These are phyloP conservation scores for Rugonectria rugulosa DNA, from an alignment of 2,329 filamentous ascomycete genomes.

Conservation along the genomic window DNA sequence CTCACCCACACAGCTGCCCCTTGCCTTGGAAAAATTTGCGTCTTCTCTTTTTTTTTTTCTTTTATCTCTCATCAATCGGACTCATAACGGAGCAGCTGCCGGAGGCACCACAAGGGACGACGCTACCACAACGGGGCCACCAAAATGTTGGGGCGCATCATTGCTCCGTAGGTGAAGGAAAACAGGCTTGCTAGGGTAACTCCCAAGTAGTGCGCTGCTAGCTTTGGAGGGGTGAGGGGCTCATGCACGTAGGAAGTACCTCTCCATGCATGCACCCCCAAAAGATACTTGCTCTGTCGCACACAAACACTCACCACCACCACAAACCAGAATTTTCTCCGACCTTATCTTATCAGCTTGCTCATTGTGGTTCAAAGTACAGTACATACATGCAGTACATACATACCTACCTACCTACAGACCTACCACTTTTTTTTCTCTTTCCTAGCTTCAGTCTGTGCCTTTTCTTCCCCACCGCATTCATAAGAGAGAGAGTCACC, in stretches of 20 bases:
- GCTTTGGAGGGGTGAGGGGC: conserved; percentile 13
- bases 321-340: conserved; percentile 37
- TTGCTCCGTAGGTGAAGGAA: background rate
- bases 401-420: no score
- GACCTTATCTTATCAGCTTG: conserved; percentile 38
- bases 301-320: conserved; percentile 28
- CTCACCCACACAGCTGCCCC: background rate
- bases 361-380: no score
- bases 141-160: conserved; percentile 36
- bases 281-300: conserved; percentile 3
- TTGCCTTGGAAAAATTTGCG: background rate
- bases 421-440: conserved; percentile 38
- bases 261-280: conserved; percentile 14
- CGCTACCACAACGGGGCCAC: conserved; percentile 13
- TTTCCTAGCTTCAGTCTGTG: conserved; percentile 23
- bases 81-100: conserved; percentile 4
- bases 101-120: conserved; percentile 13
- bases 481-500: conserved; percentile 38
- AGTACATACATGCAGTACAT: no score
- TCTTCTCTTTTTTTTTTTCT: background rate
- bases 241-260: conserved; percentile 15
- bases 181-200: no score
- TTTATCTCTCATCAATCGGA: conserved; percentile 7
- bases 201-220: no score
- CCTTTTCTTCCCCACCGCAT: conserved; percentile 26